Conservation (phyloP, 2,329 filamentous ascomycete species). For the Monilinia laxa region DNA sequence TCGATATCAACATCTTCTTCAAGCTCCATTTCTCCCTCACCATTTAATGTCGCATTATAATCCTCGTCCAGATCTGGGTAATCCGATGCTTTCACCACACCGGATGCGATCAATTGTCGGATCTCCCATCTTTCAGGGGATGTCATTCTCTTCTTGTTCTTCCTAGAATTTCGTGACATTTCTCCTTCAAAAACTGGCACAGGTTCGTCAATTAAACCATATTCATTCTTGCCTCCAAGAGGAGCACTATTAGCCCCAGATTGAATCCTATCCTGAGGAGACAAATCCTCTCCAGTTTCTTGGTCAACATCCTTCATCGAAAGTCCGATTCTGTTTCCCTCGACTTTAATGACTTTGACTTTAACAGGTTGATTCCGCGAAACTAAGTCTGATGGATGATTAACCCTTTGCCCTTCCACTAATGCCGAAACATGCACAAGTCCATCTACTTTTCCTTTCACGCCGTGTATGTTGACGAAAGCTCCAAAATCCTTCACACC, state of each 20-base stretch:
- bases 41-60: slow-evolving; percentile 82
- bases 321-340: slow-evolving; percentile 76
- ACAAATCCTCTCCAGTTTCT: slow-evolving; percentile 76
- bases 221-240: slow-evolving; percentile 63
- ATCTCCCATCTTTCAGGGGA: slow-evolving; percentile 98
- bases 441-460: slow-evolving; percentile 86
- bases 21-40: slow-evolving; percentile 83
- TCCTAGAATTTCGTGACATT: slow-evolving; percentile 51
- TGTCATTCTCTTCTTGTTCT: slow-evolving; percentile 86
- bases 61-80: slow-evolving; percentile 95
- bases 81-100: slow-evolving; percentile 86
- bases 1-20: slow-evolving; percentile 98
- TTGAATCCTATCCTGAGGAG: slow-evolving; percentile 73
- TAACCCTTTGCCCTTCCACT: slow-evolving; percentile 79
- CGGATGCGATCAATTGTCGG: slow-evolving; percentile 90
- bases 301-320: slow-evolving; percentile 99
- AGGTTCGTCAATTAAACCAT: slow-evolving; percentile 49
- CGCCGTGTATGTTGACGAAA: slow-evolving; percentile 87
- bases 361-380: slow-evolving; percentile 80
- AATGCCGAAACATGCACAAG: slow-evolving; percentile 92
- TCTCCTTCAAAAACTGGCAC: slow-evolving; percentile 65
- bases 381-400: slow-evolving; percentile 87
- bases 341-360: slow-evolving; percentile 87
- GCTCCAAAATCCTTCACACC: slow-evolving; percentile 94
- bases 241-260: slow-evolving; percentile 89